These are phyloP conservation scores for Kodamaea sp. DNA, from an alignment of 1,139 yeast species.

Conservation along the genomic window DNA sequence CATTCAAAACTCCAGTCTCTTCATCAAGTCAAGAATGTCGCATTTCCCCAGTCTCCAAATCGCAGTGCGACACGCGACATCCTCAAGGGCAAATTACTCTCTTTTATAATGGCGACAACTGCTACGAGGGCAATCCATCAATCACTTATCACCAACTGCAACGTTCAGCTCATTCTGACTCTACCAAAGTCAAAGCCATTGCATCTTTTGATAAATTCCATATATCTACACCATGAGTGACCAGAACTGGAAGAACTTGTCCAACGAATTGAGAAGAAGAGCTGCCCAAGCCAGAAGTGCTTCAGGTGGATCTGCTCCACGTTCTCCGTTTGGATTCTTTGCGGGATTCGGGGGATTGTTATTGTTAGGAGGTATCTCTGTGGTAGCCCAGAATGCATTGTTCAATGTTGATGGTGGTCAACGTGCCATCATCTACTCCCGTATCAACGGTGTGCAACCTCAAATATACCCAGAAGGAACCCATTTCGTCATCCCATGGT, in stretches of 20 bases:
- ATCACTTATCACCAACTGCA: too few relatives aligned
- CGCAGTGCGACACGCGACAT: too few relatives aligned
- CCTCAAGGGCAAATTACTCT: too few relatives aligned
- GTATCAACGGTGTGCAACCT: slow-evolving; percentile 85
- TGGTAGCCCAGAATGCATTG: slow-evolving; percentile 70
- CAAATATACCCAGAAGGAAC: slow-evolving; percentile 92
- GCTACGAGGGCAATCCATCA: too few relatives aligned
- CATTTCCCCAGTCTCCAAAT: too few relatives aligned
- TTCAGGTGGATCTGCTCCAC: slow-evolving; percentile 46
- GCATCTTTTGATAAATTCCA: too few relatives aligned
- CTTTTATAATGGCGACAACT: too few relatives aligned
- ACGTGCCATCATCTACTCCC: slow-evolving; percentile 90
- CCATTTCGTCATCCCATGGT: slow-evolving; percentile 91
- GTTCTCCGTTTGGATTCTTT: slow-evolving; percentile 55
- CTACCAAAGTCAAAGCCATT: too few relatives aligned
- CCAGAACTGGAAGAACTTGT: slow-evolving; percentile 67
- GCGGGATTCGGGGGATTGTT: slow-evolving; percentile 82
- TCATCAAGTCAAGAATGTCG: too few relatives aligned
- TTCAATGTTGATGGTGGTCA: slow-evolving; percentile 99
- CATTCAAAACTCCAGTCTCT: too few relatives aligned
- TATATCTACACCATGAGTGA: slow-evolving; percentile 47
- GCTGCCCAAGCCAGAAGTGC: slow-evolving; percentile 55
- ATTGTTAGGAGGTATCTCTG: slow-evolving; percentile 69
- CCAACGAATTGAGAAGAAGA: slow-evolving; percentile 64
- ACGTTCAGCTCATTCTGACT: too few relatives aligned